phyloP scores from a whole-genome alignment of 2,329 filamentous ascomycete species.

The Emmonsiellopsis sp. region DNA sequence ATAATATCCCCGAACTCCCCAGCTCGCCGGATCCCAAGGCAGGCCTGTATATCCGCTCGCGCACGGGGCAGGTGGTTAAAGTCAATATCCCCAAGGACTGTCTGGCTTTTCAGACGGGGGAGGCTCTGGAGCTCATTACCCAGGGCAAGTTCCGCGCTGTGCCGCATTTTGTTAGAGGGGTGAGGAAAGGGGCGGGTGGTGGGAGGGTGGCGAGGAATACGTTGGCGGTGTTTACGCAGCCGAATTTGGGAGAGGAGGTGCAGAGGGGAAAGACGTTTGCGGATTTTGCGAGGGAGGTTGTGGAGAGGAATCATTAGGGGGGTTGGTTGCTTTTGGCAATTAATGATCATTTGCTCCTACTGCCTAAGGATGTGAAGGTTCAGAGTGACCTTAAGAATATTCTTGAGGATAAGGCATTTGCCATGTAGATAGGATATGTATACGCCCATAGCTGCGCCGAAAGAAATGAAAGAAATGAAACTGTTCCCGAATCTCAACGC shows the following conservation, averaged over 20 bases:
- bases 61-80: slow-evolving; percentile 73
- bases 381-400: too few species aligned
- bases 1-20: slow-evolving; percentile 58
- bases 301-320: slow-evolving; percentile 58
- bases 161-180: slow-evolving; percentile 86
- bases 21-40: slow-evolving; percentile 72
- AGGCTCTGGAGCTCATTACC: slow-evolving; percentile 84
- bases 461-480: too few species aligned
- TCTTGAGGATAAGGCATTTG: too few species aligned
- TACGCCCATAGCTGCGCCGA: too few species aligned
- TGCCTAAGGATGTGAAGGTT: background rate
- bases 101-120: slow-evolving; percentile 92
- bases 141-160: slow-evolving; percentile 87
- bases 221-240: slow-evolving; percentile 92
- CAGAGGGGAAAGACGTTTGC: slow-evolving; percentile 65
- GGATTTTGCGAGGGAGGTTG: slow-evolving; percentile 69
- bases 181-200: slow-evolving; percentile 29
- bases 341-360: background rate
- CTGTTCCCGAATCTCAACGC: too few species aligned
- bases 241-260: slow-evolving; percentile 68
- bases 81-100: slow-evolving; percentile 85
- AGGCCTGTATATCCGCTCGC: slow-evolving; percentile 88
- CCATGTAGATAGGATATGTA: too few species aligned
- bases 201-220: slow-evolving; percentile 67
- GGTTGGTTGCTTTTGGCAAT: background rate